Conservation (phyloP, 2,329 filamentous ascomycete genomes). For the Tolypocladium ophioglossoides region DNA sequence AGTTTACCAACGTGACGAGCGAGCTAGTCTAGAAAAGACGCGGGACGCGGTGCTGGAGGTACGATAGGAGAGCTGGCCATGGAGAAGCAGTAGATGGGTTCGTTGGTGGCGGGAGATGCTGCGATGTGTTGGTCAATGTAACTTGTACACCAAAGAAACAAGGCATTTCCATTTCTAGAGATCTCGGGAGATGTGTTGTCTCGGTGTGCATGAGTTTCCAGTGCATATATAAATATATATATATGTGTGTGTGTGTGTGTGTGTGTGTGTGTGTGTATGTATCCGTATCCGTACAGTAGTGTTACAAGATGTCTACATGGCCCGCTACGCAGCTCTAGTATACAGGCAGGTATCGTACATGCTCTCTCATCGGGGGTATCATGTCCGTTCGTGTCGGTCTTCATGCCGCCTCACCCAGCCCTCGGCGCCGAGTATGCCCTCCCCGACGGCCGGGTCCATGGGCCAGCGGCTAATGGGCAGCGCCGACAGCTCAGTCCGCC, state of each 20-base stretch:
- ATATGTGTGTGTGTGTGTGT: too few relatives aligned
- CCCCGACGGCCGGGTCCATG: slow-evolving; percentile 47
- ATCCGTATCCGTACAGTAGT: background rate
- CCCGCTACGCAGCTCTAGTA: background rate
- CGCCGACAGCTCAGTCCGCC: slow-evolving; percentile 49
- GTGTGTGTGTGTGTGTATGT: too few relatives aligned
- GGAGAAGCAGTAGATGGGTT: background rate
- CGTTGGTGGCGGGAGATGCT: background rate
- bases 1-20: slow-evolving; percentile 92
- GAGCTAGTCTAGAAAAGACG: slow-evolving; percentile 37
- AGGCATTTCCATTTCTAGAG: background rate
- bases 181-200: background rate
- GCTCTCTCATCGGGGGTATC: background rate
- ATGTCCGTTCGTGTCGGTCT: background rate
- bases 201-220: too few relatives aligned
- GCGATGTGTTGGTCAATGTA: background rate
- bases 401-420: slow-evolving; percentile 27
- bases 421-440: slow-evolving; percentile 51
- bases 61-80: background rate
- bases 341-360: background rate
- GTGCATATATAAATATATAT: background rate
- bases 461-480: slow-evolving; percentile 60
- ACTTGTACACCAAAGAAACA: slow-evolving; percentile 4
- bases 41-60: background rate
- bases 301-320: background rate